A percentile compares a stretch with the other conserved stretches of the same genome.
These are phyloP conservation scores for Moesziomyces sp. DNA, from an alignment of 1,284 basidiomycete genomes.

Conservation along the genomic window DNA sequence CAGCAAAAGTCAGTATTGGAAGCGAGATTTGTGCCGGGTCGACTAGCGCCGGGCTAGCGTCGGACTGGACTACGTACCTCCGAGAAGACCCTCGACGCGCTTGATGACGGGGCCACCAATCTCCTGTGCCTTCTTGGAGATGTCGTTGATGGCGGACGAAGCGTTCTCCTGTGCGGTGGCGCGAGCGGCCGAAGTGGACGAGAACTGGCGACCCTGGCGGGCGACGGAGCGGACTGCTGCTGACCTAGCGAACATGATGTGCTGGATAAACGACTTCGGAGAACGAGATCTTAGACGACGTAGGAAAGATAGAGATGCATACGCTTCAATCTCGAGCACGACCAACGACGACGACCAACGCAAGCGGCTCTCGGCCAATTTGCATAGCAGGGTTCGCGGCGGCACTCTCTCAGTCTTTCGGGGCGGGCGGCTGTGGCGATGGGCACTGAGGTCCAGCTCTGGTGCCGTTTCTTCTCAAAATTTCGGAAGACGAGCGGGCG, in stretches of 20 bases:
- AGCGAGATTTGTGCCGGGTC: no score
- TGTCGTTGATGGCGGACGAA: constrained; percentile 29
- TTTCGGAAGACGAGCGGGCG: constrained; percentile 6
- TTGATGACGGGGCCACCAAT: constrained; percentile 55
- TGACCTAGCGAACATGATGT: constrained; percentile 36
- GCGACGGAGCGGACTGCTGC: constrained; percentile 26
- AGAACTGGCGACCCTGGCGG: constrained; percentile 29
- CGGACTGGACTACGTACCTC: constrained; percentile 44
- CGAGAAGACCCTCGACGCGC: constrained; percentile 53
- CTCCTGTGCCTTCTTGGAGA: constrained; percentile 56
- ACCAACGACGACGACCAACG: no score
- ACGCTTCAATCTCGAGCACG: no score
- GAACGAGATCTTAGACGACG: background rate
- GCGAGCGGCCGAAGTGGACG: constrained; percentile 13
- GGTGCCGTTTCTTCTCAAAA: constrained; percentile 23
- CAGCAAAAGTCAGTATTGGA: background rate
- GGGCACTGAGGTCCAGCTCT: background rate
- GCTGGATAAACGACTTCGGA: background rate
- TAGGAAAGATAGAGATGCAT: background rate
- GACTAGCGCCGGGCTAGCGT: no score
- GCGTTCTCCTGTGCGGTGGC: constrained; percentile 35
- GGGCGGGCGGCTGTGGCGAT: no score
- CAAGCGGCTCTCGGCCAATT: no score
- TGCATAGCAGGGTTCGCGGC: no score
- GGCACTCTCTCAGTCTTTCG: no score